Evolutionary conservation across 768 basidiomycete species (phyloP).

Genomic region (Multifurca ochricompacta): DNA sequence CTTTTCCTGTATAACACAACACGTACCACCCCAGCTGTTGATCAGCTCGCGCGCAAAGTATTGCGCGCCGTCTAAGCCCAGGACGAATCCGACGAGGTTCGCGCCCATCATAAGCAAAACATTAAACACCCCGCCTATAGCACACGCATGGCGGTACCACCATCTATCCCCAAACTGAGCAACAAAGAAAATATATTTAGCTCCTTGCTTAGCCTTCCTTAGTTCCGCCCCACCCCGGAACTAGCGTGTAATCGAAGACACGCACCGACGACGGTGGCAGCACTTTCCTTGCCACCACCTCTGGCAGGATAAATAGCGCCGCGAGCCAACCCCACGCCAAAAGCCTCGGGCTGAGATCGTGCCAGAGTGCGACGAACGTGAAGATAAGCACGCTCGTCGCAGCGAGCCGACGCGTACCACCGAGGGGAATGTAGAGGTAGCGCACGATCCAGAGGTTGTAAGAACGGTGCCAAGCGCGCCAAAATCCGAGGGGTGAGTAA

Average conservation of each 20-base stretch:
- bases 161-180: conserved; percentile 51
- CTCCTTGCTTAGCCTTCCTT: too few species aligned
- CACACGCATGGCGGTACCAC: conserved; percentile 88
- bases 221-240: too few species aligned
- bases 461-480: conserved; percentile 94
- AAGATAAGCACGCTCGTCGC: conserved; percentile 75
- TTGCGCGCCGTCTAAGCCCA: conserved; percentile 72
- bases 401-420: conserved; percentile 52
- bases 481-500: conserved; percentile 88
- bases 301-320: conserved; percentile 83
- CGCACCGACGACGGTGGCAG: conserved; percentile 61
- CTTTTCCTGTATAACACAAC: neutral
- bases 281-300: conserved; percentile 53
- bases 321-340: conserved; percentile 97
- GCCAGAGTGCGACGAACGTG: conserved; percentile 97
- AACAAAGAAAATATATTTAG: conserved; percentile 1
- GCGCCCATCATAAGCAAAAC: conserved; percentile 85
- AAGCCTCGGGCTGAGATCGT: conserved; percentile 81
- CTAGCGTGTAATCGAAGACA: conserved; percentile 1
- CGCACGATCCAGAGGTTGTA: conserved; percentile 94
- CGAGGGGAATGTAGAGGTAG: conserved; percentile 90
- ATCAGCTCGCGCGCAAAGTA: conserved; percentile 59
- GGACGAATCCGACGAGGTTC: conserved; percentile 91
- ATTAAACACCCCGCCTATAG: conserved; percentile 75
- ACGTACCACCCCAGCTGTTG: conserved; percentile 56